phyloP scores from a whole-genome alignment of 805 yeast genomes.

The Wickerhamiella parazyma region DNA sequence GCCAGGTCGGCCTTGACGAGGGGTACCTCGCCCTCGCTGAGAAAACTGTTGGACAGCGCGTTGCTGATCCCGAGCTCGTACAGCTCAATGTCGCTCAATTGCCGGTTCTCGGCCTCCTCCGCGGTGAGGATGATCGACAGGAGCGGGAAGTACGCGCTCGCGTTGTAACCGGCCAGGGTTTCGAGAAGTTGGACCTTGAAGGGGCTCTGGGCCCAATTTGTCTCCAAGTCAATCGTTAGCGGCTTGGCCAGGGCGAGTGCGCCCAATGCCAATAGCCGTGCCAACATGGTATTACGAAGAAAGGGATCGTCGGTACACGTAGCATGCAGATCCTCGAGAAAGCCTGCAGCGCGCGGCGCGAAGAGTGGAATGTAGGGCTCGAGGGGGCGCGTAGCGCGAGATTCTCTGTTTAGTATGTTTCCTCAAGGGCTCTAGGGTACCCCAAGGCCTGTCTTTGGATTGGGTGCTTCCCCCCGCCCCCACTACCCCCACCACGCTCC shows the following conservation, averaged over 20 bases:
- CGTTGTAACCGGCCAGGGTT: conserved; percentile 23
- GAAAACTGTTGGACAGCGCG: conserved; percentile 13
- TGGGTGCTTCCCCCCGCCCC: not conserved
- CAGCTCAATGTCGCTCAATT: conserved; percentile 12
- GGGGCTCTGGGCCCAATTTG: conserved; percentile 12
- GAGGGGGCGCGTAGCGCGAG: too few species aligned
- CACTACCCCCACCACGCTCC: not conserved
- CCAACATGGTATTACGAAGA: too few species aligned
- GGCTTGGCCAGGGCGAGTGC: conserved; percentile 9
- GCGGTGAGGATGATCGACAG: conserved; percentile 17
- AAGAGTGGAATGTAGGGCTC: too few species aligned
- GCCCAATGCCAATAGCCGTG: not conserved
- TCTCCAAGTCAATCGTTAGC: conserved; percentile 9
- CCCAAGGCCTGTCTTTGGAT: too few species aligned
- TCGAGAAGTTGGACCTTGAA: conserved; percentile 16
- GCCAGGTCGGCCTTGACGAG: conserved; percentile 33
- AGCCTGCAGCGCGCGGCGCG: too few species aligned
- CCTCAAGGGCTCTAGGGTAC: too few species aligned
- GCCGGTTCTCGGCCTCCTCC: conserved; percentile 13
- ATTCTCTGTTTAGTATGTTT: too few species aligned
- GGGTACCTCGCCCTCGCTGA: conserved; percentile 12
- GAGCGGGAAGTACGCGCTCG: conserved; percentile 25
- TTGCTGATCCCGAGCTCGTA: conserved; percentile 16
- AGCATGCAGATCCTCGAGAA: too few species aligned
- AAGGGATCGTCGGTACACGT: too few species aligned